Evolutionary conservation across 257 asterid genomes (phyloP).

Genomic region (Rhazya stricta): DNA sequence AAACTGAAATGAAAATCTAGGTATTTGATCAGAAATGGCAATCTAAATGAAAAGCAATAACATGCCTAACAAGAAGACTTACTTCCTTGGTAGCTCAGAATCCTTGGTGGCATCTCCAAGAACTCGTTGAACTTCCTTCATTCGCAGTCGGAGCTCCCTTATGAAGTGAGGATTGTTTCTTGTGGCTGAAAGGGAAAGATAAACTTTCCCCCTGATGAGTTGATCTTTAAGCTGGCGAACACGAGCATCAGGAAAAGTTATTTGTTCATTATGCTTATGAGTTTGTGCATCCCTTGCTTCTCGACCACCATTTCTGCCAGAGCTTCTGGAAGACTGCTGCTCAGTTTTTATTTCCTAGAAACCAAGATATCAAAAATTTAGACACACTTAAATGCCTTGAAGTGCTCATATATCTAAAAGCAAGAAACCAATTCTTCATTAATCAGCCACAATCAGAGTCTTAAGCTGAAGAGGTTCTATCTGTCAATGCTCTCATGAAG

Average conservation of each 20-base stretch:
- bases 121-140: slow-evolving; percentile 68
- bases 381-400: not conserved
- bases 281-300: slow-evolving; percentile 31
- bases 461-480: too few species aligned
- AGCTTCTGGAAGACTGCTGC: slow-evolving; percentile 31
- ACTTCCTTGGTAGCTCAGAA: slow-evolving; percentile 76
- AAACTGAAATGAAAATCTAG: not conserved
- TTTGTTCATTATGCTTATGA: slow-evolving; percentile 40
- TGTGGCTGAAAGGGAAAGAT: slow-evolving; percentile 73
- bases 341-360: slow-evolving; percentile 34
- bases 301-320: slow-evolving; percentile 34
- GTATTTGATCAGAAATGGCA: not conserved
- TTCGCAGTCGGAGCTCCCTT: slow-evolving; percentile 80
- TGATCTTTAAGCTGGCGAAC: slow-evolving; percentile 78
- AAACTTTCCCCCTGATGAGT: slow-evolving; percentile 63
- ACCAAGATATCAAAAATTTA: slow-evolving; percentile 6
- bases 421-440: not conserved
- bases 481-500: not conserved
- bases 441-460: not conserved
- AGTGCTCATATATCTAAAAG: not conserved
- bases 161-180: slow-evolving; percentile 64
- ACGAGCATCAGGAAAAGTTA: slow-evolving; percentile 43
- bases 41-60: slow-evolving; percentile 5
- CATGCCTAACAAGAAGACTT: slow-evolving; percentile 22
- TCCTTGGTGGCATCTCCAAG: slow-evolving; percentile 84